Base-by-base conservation (phyloP, 768 basidiomycete genomes). In the Boletus patriciae region DNA sequence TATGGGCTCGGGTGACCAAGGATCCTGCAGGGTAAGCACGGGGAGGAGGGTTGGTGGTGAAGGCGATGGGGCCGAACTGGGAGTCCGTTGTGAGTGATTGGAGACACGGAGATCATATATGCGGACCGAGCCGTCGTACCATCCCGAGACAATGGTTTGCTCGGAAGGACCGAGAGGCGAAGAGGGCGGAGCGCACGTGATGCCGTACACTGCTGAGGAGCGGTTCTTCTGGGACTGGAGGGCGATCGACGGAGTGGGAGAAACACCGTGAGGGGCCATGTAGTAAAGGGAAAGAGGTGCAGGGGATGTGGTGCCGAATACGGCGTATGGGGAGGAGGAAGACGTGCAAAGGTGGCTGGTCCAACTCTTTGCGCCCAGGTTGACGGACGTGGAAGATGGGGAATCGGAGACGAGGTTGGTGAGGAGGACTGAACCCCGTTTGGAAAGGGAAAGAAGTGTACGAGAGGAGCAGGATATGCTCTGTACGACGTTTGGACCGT, bases 101-200 rank as follows among this genome's bases (percentile, higher is more conserved):
- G 66, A 19, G 18, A 82, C 76, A 25, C 91, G 88, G 40, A 93
- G 78, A 69, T 93, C 92, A 70, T 91, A 85, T 49, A 90, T 79
- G 37, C 82, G 79, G 34, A 90, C 86, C 46, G 78, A 69, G 12
- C 91, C 87, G 66, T 94, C 89, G 69, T 83, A 93, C 90, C 91
- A 92, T 2, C 90, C 92, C 1, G 88, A 87, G 37, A 90, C 78
- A 23, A 94, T 54, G 19, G 90, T 80, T 63, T 90, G 79, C 18
- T 87, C 83, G 4, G 88, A 87, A 2, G 80, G 72, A 4, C 90
- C 90, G 80, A 86, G 85, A 1, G 85, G 82, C 21, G 85, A 85
- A 27, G 82, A 77, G 0, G 78, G 76, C 1, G 88, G 85, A 8
- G 83, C 82, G 25, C 74, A 76, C 9, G 83, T 74, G 67, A 94